Evolutionary conservation across 768 basidiomycete genomes (phyloP).

Genomic region (Xerocomellus amylosporus): DNA sequence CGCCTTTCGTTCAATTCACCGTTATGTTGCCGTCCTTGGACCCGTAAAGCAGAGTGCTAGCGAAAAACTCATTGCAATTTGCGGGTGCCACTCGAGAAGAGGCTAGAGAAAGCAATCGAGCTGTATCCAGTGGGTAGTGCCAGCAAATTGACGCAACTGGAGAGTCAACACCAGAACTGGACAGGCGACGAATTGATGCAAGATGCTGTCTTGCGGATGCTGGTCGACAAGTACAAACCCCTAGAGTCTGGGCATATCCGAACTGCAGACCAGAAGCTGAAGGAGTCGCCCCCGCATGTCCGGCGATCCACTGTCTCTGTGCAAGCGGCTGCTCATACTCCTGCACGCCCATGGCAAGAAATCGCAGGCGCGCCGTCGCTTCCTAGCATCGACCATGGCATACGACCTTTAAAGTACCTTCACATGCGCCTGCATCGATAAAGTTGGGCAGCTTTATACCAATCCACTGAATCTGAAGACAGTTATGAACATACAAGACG

Average conservation of each 20-base stretch:
- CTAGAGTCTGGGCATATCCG: slow-evolving; percentile 57
- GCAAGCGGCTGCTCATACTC: neutral
- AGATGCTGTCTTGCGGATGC: slow-evolving; percentile 77
- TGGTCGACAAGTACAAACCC: slow-evolving; percentile 85
- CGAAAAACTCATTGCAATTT: slow-evolving; percentile 63
- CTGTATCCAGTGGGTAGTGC: slow-evolving; percentile 8
- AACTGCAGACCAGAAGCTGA: slow-evolving; percentile 66
- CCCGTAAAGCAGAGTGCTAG: slow-evolving; percentile 38
- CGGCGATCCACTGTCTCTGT: slow-evolving; percentile 9
- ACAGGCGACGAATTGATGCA: slow-evolving; percentile 69
- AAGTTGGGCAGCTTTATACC: slow-evolving; percentile 48
- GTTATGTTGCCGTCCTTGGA: slow-evolving; percentile 1
- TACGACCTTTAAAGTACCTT: slow-evolving; percentile 61
- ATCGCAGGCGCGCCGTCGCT: slow-evolving; percentile 48
- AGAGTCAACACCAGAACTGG: slow-evolving; percentile 65
- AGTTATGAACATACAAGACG: slow-evolving; percentile 40
- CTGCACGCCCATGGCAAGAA: slow-evolving; percentile 4
- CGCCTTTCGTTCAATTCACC: neutral
- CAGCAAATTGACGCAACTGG: slow-evolving; percentile 30
- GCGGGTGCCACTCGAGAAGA: slow-evolving; percentile 61
- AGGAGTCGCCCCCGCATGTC: slow-evolving; percentile 44
- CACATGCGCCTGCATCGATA: slow-evolving; percentile 51
- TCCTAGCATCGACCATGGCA: slow-evolving; percentile 56
- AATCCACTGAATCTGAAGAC: slow-evolving; percentile 14
- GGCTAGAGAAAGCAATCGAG: slow-evolving; percentile 31